Conservation (phyloP, 2,329 filamentous ascomycete species). For the Cytospora chrysosperma region DNA sequence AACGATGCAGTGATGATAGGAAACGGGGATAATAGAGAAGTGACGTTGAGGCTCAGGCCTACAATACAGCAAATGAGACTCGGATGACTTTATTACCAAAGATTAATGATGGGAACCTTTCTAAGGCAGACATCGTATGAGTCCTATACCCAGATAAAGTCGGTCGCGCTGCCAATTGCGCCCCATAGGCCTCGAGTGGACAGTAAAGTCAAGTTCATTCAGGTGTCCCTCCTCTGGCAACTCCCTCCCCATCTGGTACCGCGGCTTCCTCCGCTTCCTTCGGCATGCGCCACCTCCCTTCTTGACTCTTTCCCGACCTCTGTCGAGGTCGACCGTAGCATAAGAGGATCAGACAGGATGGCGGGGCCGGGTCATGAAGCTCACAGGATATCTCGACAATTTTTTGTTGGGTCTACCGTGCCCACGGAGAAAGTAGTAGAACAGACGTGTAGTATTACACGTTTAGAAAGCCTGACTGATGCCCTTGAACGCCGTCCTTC, state of each 20-base stretch:
- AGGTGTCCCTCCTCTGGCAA: background rate
- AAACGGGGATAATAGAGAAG: background rate
- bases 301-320: background rate
- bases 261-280: background rate
- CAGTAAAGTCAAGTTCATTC: background rate
- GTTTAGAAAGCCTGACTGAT: constrained; percentile 24
- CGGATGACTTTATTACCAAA: background rate
- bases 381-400: constrained; percentile 22
- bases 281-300: background rate
- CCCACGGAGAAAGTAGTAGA: constrained; percentile 23
- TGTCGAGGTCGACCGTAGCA: background rate
- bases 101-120: background rate
- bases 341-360: background rate
- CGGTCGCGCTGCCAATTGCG: background rate
- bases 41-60: background rate
- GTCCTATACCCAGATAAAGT: background rate
- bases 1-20: background rate
- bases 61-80: background rate
- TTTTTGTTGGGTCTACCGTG: constrained; percentile 19
- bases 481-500: constrained; percentile 26
- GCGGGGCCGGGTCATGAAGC: constrained; percentile 6
- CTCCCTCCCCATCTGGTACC: background rate
- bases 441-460: constrained; percentile 26
- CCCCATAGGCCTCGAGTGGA: background rate
- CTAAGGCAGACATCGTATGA: background rate